Evolutionary conservation across 306 rosid genomes (phyloP), one percentile per base, ranked within the genome.

Genomic region (Cicer cuneatum): DNA sequence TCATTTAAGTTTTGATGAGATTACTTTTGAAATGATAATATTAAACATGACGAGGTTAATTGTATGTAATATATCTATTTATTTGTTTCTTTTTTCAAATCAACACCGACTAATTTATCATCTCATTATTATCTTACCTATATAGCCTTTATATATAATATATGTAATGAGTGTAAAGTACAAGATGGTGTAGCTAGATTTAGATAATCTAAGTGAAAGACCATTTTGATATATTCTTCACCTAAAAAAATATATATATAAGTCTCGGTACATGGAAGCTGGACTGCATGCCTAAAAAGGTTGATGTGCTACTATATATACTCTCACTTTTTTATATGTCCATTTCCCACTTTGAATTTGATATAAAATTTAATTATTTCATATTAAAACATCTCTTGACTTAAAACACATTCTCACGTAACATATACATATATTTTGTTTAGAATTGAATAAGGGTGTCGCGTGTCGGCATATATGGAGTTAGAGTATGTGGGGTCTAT

Each of bases 211-310:
- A 78, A 51, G 57, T 51, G 73, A 72, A 72, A 40, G 47, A 13
- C n/a, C 47, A 69, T 51, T 80, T 74, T 40, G 41, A 80, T 66
- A 74, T 29, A 29, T 29, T 48, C 53, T 11, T 59, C 6, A 15
- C 35, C 63, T 59, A 71, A 18, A 78, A 63, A 38, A 61, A 70
- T 9, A 45, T 35, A 38, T 37, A 49, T 15, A 10, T n/a, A 53
- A 66, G 75, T 73, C 14, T 73, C 14, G 84, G 76, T 75, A 61
- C 69, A 81, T 70, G 41, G 78, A 64, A 74, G 11, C 7, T 66
- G n/a, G 39, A 72, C 62, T 66, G 73, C 82, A 82, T 78, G 80
- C 73, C 45, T 78, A 46, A 60, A 82, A 77, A 82, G 79, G 63
- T 59, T 15, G 61, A 37, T 58, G 52, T 66, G 56, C 43, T 57